A percentile compares a stretch with the other conserved stretches of the same genome.
phyloP scores from a whole-genome alignment of 371 early-diverging fungal species.

The Neoconidiobolus thromboides region DNA sequence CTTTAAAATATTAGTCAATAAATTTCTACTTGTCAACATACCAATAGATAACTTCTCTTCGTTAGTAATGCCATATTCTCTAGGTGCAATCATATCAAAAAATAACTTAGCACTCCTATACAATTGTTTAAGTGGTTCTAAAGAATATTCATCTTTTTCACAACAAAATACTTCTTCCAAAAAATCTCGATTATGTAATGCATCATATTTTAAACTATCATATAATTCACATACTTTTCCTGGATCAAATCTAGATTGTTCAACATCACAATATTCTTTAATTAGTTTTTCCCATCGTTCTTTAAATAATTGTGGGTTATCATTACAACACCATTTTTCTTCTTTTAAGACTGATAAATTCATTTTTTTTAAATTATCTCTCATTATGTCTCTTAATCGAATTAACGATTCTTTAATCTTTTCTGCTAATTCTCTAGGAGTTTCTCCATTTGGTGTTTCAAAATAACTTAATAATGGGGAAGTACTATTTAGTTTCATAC shows the following conservation, averaged over 20 bases:
- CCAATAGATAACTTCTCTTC: conserved; percentile 80
- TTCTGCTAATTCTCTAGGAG: conserved; percentile 41
- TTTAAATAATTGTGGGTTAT: conserved; percentile 47
- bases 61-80: conserved; percentile 76
- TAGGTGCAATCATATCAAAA: conserved; percentile 84
- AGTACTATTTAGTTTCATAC: conserved; percentile 16
- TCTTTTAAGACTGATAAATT: conserved; percentile 21
- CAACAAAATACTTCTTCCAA: conserved; percentile 39
- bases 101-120: conserved; percentile 62
- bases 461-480: no score
- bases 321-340: conserved; percentile 59
- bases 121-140: conserved; percentile 27
- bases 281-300: conserved; percentile 95
- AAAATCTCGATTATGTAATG: conserved; percentile 79
- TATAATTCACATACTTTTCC: conserved; percentile 84
- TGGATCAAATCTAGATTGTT: conserved; percentile 41
- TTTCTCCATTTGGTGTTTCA: conserved; percentile 18
- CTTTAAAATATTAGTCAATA: conserved; percentile 52
- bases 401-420: conserved; percentile 49
- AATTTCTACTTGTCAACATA: conserved; percentile 46
- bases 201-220: conserved; percentile 89
- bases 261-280: conserved; percentile 59
- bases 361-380: conserved; percentile 35
- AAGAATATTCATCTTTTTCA: conserved; percentile 13
- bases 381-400: conserved; percentile 50